phyloP scores from a whole-genome alignment of 768 basidiomycete species.

The Leccinum longicurvipes region DNA sequence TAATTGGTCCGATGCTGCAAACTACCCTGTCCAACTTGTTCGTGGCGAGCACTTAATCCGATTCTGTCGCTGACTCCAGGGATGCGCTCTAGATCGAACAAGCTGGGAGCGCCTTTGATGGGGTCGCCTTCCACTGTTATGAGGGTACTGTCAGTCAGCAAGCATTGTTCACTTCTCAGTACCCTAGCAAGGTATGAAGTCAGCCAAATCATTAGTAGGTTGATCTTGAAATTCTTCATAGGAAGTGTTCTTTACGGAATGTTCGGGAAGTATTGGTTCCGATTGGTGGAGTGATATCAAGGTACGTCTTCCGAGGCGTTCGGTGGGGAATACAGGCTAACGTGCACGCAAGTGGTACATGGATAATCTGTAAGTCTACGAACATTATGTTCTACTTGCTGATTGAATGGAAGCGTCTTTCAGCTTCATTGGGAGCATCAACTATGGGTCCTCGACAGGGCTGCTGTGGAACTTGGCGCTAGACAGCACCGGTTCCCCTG shows the following conservation, averaged over 20 bases:
- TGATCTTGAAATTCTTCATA: conserved; percentile 6
- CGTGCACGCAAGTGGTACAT: conserved; percentile 54
- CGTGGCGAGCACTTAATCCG: conserved; percentile 6
- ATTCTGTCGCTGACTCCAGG: not conserved
- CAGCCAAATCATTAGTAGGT: not conserved
- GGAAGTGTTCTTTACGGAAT: conserved; percentile 55
- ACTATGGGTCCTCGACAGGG: conserved; percentile 37
- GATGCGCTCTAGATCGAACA: conserved; percentile 47
- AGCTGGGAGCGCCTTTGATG: conserved; percentile 52
- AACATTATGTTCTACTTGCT: conserved; percentile 19
- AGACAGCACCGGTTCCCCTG: conserved; percentile 59
- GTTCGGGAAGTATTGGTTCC: conserved; percentile 58
- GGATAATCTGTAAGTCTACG: conserved; percentile 51
- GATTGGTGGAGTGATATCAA: conserved; percentile 85
- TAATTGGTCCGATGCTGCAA: conserved; percentile 67
- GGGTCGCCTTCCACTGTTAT: conserved; percentile 75
- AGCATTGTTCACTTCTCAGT: conserved; percentile 51
- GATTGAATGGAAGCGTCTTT: conserved; percentile 12
- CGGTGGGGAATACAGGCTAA: conserved; percentile 6
- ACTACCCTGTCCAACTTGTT: conserved; percentile 59
- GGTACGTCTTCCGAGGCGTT: conserved; percentile 32
- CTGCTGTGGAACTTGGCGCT: conserved; percentile 79
- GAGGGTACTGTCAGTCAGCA: conserved; percentile 52
- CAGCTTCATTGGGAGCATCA: conserved; percentile 39
- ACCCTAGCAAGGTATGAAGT: conserved; percentile 45